Conservation (phyloP, 2,329 filamentous ascomycete genomes). For the Sporothrix brunneoviolacea region DNA sequence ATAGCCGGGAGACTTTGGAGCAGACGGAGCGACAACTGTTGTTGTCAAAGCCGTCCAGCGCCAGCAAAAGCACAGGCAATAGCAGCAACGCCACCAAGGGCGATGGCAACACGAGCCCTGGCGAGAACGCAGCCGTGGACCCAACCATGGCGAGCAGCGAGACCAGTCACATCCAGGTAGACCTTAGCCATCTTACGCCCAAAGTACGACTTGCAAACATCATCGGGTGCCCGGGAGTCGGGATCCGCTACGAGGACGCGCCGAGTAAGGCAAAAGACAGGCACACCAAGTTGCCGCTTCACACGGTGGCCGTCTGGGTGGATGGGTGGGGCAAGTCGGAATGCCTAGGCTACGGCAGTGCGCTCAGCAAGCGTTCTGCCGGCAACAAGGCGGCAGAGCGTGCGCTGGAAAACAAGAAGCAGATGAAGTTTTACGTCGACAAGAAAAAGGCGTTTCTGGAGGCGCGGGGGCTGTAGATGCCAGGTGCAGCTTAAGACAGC, state of each 20-base stretch:
- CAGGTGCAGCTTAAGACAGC: no score
- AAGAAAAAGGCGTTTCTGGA: constrained; percentile 41
- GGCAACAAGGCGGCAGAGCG: constrained; percentile 58
- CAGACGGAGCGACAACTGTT: neutral
- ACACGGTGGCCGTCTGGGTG: constrained; percentile 57
- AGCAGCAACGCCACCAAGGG: neutral
- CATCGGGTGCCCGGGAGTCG: constrained; percentile 52
- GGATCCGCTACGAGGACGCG: constrained; percentile 55
- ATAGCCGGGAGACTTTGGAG: constrained; percentile 20
- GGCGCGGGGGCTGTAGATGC: constrained; percentile 22
- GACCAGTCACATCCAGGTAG: no score
- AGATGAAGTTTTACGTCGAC: constrained; percentile 44
- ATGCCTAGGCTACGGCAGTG: constrained; percentile 57
- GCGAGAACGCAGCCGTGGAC: neutral
- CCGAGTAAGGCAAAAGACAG: constrained; percentile 46
- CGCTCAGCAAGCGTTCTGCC: constrained; percentile 62
- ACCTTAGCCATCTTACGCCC: constrained; percentile 26
- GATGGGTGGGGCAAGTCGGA: constrained; percentile 62
- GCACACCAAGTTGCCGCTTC: constrained; percentile 48
- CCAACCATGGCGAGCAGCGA: no score
- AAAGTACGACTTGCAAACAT: constrained; percentile 48
- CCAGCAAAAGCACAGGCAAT: neutral
- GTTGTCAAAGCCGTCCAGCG: neutral
- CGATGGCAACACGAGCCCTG: no score
- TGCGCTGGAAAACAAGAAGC: constrained; percentile 59